Percentiles rank a stretch among this genome's conserved stretches.
Evolutionary conservation across 345 rosid species (phyloP).

Genomic region (Eucalyptus erythrocorys): DNA sequence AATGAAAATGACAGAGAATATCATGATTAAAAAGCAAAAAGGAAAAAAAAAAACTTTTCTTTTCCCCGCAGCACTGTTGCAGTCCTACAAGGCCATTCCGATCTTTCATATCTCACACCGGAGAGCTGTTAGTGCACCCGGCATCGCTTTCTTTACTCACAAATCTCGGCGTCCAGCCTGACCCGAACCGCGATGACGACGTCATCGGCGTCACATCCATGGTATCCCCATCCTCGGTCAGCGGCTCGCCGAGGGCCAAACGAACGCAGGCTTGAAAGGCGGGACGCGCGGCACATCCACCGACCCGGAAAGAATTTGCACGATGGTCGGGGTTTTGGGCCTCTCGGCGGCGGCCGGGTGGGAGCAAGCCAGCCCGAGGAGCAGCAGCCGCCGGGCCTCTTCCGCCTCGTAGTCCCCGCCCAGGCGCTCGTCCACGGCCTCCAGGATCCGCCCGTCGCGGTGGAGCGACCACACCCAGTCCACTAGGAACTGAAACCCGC

Average conservation of each 20-base stretch:
- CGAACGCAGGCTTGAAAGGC: constrained; percentile 34
- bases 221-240: background rate
- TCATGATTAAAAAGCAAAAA: background rate
- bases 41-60: background rate
- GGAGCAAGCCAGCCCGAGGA: constrained; percentile 36
- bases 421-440: constrained; percentile 38
- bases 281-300: constrained; percentile 24
- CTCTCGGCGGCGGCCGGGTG: constrained; percentile 39
- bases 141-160: background rate
- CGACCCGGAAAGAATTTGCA: constrained; percentile 26
- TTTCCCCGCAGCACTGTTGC: background rate
- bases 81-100: background rate
- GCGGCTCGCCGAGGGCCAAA: constrained; percentile 15
- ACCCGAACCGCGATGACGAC: constrained; percentile 1
- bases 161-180: constrained; percentile 26
- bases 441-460: constrained; percentile 26
- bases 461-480: constrained; percentile 57
- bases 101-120: background rate
- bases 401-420: constrained; percentile 8
- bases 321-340: constrained; percentile 26
- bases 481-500: constrained; percentile 10
- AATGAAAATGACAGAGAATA: background rate
- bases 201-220: constrained; percentile 11
- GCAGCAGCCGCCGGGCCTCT: constrained; percentile 30
- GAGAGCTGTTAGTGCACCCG: constrained; percentile 8